Evolutionary conservation across 495 filamentous ascomycete genomes (phyloP).

Genomic region (Hyphodiscus hymeniophilus): DNA sequence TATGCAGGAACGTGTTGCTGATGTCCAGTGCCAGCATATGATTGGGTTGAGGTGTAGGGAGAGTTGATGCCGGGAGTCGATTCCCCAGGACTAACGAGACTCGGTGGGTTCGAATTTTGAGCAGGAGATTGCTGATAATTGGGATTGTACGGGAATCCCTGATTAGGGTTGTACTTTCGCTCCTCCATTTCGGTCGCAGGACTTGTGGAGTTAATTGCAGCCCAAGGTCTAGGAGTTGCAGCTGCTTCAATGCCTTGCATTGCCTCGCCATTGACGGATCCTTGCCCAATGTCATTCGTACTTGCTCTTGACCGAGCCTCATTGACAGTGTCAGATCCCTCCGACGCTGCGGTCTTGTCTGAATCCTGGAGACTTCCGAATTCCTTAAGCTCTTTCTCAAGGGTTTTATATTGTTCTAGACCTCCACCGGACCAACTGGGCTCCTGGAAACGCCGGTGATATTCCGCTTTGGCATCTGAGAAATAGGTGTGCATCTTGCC

Average conservation of each 20-base stretch:
- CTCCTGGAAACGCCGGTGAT: slow-evolving; percentile 19
- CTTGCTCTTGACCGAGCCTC: slow-evolving; percentile 18
- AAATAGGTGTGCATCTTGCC: slow-evolving; percentile 62
- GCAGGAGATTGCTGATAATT: slow-evolving; percentile 13
- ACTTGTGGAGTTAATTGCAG: slow-evolving; percentile 15
- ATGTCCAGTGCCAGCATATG: slow-evolving; percentile 2
- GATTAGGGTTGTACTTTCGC: slow-evolving; percentile 8
- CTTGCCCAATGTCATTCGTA: slow-evolving; percentile 19
- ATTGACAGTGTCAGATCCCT: slow-evolving; percentile 17
- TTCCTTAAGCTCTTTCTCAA: slow-evolving; percentile 24
- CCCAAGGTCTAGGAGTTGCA: slow-evolving; percentile 10
- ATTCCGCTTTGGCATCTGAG: slow-evolving; percentile 53
- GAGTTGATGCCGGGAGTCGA: no score
- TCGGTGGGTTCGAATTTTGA: slow-evolving; percentile 13
- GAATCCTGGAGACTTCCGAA: slow-evolving; percentile 21
- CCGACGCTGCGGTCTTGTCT: slow-evolving; percentile 13
- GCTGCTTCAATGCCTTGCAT: slow-evolving; percentile 21
- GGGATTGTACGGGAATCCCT: slow-evolving; percentile 5
- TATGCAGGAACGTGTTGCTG: slow-evolving; percentile 4
- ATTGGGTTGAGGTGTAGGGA: slow-evolving; percentile 10
- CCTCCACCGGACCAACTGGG: slow-evolving; percentile 36
- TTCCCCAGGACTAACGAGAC: slow-evolving; percentile 8
- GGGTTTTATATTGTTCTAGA: slow-evolving; percentile 59
- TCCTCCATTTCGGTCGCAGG: slow-evolving; percentile 15
- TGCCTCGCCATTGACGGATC: slow-evolving; percentile 18